Conservation (phyloP, 768 basidiomycete genomes). For the Lyophyllum shimeji region DNA sequence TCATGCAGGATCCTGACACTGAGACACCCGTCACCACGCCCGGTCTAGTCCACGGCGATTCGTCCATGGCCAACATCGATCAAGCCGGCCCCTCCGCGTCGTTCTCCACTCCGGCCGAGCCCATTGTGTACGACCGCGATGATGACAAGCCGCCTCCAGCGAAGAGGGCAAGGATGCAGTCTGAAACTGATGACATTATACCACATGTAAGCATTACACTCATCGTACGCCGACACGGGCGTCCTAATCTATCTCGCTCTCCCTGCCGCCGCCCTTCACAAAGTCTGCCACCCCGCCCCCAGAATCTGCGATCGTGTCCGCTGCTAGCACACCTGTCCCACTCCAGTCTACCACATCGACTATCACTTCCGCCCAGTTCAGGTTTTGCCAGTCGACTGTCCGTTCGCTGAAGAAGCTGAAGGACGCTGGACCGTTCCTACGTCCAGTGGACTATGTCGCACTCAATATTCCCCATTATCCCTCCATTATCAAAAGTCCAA, state of each 20-base stretch:
- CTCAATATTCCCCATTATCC: constrained; percentile 88
- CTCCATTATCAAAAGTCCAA: constrained; percentile 83
- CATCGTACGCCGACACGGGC: constrained; percentile 51
- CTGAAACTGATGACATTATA: constrained; percentile 75
- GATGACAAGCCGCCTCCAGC: constrained; percentile 75
- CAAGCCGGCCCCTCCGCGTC: constrained; percentile 32
- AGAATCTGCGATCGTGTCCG: constrained; percentile 43
- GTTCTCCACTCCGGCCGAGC: constrained; percentile 33
- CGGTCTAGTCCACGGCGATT: constrained; percentile 33
- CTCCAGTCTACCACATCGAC: constrained; percentile 35
- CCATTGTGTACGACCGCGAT: constrained; percentile 43
- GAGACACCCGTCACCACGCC: constrained; percentile 42
- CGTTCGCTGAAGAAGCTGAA: constrained; percentile 85
- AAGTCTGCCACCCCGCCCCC: constrained; percentile 81
- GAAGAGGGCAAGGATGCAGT: constrained; percentile 75
- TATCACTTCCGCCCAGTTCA: constrained; percentile 69
- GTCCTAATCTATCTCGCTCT: constrained; percentile 47
- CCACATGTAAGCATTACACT: constrained; percentile 59
- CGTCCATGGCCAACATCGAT: constrained; percentile 37
- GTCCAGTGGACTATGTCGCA: constrained; percentile 86
- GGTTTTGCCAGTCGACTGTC: constrained; percentile 75
- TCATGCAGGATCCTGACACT: constrained; percentile 38
- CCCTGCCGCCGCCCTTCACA: constrained; percentile 31
- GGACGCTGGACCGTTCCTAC: constrained; percentile 78
- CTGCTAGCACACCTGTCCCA: constrained; percentile 37